phyloP scores from a whole-genome alignment of 257 asterid genomes.

The Petrea volubilis region DNA sequence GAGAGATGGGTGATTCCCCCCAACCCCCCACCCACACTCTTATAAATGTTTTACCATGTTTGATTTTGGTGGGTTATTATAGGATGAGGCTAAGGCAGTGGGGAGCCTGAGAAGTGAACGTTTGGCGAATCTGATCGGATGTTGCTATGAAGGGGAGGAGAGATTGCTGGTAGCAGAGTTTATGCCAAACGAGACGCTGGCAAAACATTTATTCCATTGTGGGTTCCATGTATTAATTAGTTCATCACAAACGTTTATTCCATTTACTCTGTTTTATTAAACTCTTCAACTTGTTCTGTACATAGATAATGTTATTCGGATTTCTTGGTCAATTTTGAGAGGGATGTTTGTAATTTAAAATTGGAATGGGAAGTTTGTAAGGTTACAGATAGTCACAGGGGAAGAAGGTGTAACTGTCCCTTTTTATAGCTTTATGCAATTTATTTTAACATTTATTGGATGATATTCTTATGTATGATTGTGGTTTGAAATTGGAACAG shows the following conservation, averaged over 20 bases:
- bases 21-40: not conserved
- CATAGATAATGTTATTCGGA: too few relatives aligned
- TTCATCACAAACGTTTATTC: not conserved
- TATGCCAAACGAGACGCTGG: conserved; percentile 55
- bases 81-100: conserved; percentile 58
- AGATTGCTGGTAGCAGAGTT: conserved; percentile 60
- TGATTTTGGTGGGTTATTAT: conserved; percentile 7
- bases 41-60: not conserved
- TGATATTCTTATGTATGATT: conserved; percentile 2
- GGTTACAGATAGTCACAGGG: too few relatives aligned
- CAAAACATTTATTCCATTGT: conserved; percentile 57
- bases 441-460: not conserved
- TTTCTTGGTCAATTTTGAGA: too few relatives aligned
- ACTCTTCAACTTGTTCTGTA: not conserved
- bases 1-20: not conserved
- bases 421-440: not conserved
- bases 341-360: too few relatives aligned
- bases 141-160: conserved; percentile 54
- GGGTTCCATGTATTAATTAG: conserved; percentile 24
- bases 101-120: conserved; percentile 55
- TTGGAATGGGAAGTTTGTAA: too few relatives aligned
- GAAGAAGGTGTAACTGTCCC: not conserved
- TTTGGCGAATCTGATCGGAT: conserved; percentile 50
- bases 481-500: conserved; percentile 30
- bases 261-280: not conserved